These are phyloP conservation scores for Fusarium sp. DNA, from an alignment of 2,329 filamentous ascomycete species.

Conservation along the genomic window DNA sequence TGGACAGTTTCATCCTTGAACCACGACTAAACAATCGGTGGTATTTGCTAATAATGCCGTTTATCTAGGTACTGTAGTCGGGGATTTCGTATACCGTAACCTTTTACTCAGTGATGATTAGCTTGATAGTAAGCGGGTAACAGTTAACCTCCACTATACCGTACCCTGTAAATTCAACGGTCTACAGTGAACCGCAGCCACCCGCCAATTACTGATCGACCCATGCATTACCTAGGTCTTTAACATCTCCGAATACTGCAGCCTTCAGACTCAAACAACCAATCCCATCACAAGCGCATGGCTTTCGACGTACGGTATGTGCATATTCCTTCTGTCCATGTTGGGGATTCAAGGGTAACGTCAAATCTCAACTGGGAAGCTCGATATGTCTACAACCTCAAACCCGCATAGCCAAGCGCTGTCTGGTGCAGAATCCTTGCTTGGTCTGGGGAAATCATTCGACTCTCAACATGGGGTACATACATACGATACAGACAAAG, in stretches of 20 bases:
- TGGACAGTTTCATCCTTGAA: slow-evolving; percentile 22
- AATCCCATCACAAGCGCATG: slow-evolving; percentile 4
- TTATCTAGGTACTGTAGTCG: neutral
- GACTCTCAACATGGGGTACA: slow-evolving; percentile 12
- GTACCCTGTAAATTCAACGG: neutral
- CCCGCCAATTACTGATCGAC: neutral
- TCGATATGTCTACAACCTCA: slow-evolving; percentile 2
- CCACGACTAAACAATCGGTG: slow-evolving; percentile 10
- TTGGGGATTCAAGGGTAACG: slow-evolving; percentile 7
- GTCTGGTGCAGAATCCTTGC: slow-evolving; percentile 2
- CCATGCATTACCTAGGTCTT: neutral
- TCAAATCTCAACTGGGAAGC: slow-evolving; percentile 17
- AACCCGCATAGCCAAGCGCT: slow-evolving; percentile 19
- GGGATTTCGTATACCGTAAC: neutral
- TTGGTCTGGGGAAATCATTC: slow-evolving; percentile 31
- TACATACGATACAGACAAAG: neutral
- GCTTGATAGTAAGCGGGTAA: neutral
- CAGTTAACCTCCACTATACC: neutral
- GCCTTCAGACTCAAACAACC: slow-evolving; percentile 24
- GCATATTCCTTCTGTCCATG: slow-evolving; percentile 22
- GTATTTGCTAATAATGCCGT: slow-evolving; percentile 30
- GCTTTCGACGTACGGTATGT: slow-evolving; percentile 16
- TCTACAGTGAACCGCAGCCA: slow-evolving; percentile 21
- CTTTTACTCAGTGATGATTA: neutral
- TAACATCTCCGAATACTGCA: slow-evolving; percentile 11